Conservation (phyloP, 192 early-diverging fungal genomes). For the Backusella circina region DNA sequence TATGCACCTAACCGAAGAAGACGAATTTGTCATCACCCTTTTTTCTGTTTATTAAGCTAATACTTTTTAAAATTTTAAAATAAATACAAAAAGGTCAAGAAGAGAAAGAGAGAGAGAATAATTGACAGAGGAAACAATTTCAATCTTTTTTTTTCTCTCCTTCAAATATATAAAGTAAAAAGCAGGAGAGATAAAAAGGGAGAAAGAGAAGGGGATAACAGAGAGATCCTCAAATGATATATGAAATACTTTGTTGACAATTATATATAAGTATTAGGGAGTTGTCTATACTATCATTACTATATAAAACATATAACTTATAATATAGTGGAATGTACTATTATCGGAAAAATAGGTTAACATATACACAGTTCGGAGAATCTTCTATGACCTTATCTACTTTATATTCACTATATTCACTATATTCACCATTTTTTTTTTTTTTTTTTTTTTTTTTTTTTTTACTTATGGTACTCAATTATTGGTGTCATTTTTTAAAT, state of each 20-base stretch:
- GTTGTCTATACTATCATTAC: background rate
- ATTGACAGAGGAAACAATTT: background rate
- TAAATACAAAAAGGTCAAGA: background rate
- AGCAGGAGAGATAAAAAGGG: background rate
- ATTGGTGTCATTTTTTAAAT: background rate
- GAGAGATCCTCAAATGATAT: background rate
- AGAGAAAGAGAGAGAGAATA: background rate
- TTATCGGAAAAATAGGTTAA: background rate
- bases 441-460: too few species aligned
- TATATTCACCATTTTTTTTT: background rate
- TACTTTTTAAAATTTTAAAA: background rate
- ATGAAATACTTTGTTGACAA: background rate
- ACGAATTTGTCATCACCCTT: background rate
- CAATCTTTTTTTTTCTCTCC: background rate
- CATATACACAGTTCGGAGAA: background rate
- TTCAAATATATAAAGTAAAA: background rate
- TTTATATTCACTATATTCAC: background rate
- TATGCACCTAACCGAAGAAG: conserved; percentile 16
- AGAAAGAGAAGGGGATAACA: background rate
- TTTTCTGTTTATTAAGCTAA: background rate
- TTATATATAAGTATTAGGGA: background rate
- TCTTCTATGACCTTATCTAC: background rate
- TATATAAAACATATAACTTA: background rate
- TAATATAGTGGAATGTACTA: background rate
- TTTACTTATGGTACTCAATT: background rate